phyloP scores from a whole-genome alignment of 768 basidiomycete species.

The Lentinula aciculospora region DNA sequence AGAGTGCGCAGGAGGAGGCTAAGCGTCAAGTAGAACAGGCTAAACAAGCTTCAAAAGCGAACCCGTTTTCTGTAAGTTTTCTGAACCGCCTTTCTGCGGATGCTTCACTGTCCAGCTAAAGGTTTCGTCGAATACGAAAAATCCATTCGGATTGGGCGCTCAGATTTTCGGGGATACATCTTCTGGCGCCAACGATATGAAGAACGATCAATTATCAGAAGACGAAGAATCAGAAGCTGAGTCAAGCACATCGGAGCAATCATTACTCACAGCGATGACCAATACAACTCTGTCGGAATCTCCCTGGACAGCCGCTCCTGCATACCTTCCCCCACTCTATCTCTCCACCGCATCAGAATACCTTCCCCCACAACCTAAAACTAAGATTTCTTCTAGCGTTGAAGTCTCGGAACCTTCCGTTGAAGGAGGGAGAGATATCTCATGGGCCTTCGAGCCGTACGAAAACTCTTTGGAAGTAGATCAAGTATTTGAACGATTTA shows the following conservation, averaged over 20 bases:
- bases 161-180: slow-evolving; percentile 54
- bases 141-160: slow-evolving; percentile 52
- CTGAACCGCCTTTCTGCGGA: background rate
- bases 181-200: slow-evolving; percentile 12
- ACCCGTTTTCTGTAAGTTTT: slow-evolving; percentile 65
- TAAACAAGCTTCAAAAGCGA: slow-evolving; percentile 30
- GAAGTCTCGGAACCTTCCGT: slow-evolving; percentile 37
- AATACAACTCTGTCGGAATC: slow-evolving; percentile 51
- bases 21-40: slow-evolving; percentile 26
- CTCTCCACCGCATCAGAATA: slow-evolving; percentile 74
- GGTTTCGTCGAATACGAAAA: slow-evolving; percentile 18
- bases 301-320: slow-evolving; percentile 61
- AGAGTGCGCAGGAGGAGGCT: slow-evolving; percentile 30
- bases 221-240: slow-evolving; percentile 28
- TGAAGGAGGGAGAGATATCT: slow-evolving; percentile 34
- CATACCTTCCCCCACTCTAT: slow-evolving; percentile 57
- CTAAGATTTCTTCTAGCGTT: slow-evolving; percentile 36
- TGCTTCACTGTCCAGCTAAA: slow-evolving; percentile 12
- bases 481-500: slow-evolving; percentile 82
- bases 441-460: slow-evolving; percentile 70
- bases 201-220: slow-evolving; percentile 19
- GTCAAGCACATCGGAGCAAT: slow-evolving; percentile 35
- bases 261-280: slow-evolving; percentile 54
- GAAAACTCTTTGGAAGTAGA: slow-evolving; percentile 80
- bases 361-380: slow-evolving; percentile 51